A percentile compares a stretch with the other conserved stretches of the same genome.
These are phyloP conservation scores for Colletotrichum lini DNA, from an alignment of 2,329 filamentous ascomycete genomes.

Conservation along the genomic window DNA sequence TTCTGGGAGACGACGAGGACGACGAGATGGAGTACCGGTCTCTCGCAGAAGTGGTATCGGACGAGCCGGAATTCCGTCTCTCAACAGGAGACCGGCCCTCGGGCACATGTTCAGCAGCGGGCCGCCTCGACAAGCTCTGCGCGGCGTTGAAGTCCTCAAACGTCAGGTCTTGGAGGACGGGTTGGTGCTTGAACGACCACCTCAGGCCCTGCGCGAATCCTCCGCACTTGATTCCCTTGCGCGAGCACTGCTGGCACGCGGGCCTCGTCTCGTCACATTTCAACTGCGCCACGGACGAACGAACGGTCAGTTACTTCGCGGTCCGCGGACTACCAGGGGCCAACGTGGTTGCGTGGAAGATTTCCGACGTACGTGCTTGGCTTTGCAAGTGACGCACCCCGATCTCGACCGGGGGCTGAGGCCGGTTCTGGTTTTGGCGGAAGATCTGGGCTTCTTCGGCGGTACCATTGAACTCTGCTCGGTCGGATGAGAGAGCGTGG, in stretches of 20 bases:
- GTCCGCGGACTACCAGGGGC: conserved; percentile 18
- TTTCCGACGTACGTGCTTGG: conserved; percentile 46
- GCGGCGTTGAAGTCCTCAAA: conserved; percentile 8
- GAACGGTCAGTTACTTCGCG: too few relatives aligned
- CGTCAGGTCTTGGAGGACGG: conserved; percentile 19
- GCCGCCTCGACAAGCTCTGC: not conserved
- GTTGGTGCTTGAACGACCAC: conserved; percentile 60
- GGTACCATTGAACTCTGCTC: conserved; percentile 27
- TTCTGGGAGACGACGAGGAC: not conserved
- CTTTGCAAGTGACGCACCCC: conserved; percentile 51
- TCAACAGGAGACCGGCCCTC: not conserved
- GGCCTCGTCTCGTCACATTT: conserved; percentile 53
- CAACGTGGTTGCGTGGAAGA: too few relatives aligned
- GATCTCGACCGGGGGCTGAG: conserved; percentile 47
- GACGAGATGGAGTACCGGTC: conserved; percentile 15
- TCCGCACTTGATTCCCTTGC: conserved; percentile 49
- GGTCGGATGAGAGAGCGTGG: not conserved
- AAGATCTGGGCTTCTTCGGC: conserved; percentile 20
- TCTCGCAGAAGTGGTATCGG: not conserved
- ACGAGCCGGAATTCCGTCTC: not conserved
- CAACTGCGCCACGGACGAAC: conserved; percentile 37
- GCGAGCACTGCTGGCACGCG: conserved; percentile 49
- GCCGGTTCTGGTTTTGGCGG: conserved; percentile 32
- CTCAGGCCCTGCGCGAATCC: conserved; percentile 53
- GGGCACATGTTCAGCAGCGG: not conserved